Base-by-base conservation (phyloP, 2,329 filamentous ascomycete genomes). In the Geosmithia morbida region DNA sequence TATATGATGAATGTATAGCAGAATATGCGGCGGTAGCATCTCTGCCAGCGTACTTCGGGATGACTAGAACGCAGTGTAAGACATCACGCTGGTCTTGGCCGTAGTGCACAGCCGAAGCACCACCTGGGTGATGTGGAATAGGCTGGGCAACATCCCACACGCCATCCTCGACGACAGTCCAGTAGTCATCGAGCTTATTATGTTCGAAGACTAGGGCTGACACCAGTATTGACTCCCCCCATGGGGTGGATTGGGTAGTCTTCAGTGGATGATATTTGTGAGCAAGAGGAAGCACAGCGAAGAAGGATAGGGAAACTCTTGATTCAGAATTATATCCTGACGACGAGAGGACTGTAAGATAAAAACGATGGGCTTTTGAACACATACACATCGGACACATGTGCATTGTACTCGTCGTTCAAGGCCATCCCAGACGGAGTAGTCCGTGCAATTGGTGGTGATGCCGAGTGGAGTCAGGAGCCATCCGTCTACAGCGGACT, bases 61-160 rank as follows among this genome's bases (percentile, higher is more conserved):
- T 59, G 7, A 59, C 56, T 57, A 7, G 10, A 16, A 43, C 17
- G n/a, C 4, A 20, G 8, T 20, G 19, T 18, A 16, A 40, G 29
- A 6, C 17, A 11, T 22, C 16, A 8, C 10, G 18, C 16, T 46
- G 10, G 18, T 30, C 20, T 29, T 30, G 33, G 11, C 22, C 4
- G 22, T 26, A 26, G 22, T 26, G 22, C 22, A 26, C 22, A 43
- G 39, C 22, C 20, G 5, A 42, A 37, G 41, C 44, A 17, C 64
- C 64, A 18, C 64, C 64, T 2, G 62, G 62, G 42, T 65, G 63
- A n/a, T 59, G 52, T 3, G 54, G 53, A 10, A 78, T 68, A 58
- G 86, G 85, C 16, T 76, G 69, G 20, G 77, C 81, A 43, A 86
- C 63, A 59, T 85, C 79, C 67, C 79, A 85, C 45, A 84, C 78